A percentile compares a stretch with the other conserved stretches of the same genome.
These are phyloP conservation scores for Tricholoma matsutake DNA, from an alignment of 768 basidiomycete genomes.

Conservation along the genomic window DNA sequence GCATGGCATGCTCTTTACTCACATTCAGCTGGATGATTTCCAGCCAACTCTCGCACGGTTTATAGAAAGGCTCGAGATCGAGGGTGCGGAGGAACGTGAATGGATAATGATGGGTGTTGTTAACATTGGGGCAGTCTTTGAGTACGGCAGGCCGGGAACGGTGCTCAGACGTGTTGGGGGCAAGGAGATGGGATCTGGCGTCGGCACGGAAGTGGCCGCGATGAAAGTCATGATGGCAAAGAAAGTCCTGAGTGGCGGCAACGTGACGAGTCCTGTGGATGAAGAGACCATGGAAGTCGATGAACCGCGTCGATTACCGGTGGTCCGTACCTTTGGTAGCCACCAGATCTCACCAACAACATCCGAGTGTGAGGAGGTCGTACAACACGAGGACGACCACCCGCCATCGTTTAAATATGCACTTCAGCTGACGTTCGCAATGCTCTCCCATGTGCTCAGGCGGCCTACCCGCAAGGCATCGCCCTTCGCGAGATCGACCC, in stretches of 20 bases:
- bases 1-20: conserved; percentile 97
- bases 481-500: conserved; percentile 46
- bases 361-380: conserved; percentile 24
- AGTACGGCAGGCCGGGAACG: conserved; percentile 80
- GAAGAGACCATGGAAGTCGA: conserved; percentile 67
- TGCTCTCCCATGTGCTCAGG: conserved; percentile 70
- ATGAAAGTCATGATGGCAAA: conserved; percentile 5
- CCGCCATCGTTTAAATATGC: conserved; percentile 72
- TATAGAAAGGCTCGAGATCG: conserved; percentile 81
- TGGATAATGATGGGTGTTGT: conserved; percentile 97
- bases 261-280: conserved; percentile 25
- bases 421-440: conserved; percentile 72
- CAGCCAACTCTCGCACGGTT: conserved; percentile 76
- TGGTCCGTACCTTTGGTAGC: conserved; percentile 14
- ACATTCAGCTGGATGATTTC: conserved; percentile 93
- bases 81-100: conserved; percentile 76
- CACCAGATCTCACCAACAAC: conserved; percentile 26
- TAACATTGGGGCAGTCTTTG: conserved; percentile 78
- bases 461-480: conserved; percentile 60
- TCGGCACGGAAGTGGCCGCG: conserved; percentile 21
- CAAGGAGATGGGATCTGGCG: conserved; percentile 40
- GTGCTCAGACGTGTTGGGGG: conserved; percentile 64
- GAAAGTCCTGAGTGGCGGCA: conserved; percentile 22
- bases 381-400: conserved; percentile 34
- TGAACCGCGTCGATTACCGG: conserved; percentile 35